Conservation (phyloP, 2,329 filamentous ascomycete genomes). For the Penicillium sp. region DNA sequence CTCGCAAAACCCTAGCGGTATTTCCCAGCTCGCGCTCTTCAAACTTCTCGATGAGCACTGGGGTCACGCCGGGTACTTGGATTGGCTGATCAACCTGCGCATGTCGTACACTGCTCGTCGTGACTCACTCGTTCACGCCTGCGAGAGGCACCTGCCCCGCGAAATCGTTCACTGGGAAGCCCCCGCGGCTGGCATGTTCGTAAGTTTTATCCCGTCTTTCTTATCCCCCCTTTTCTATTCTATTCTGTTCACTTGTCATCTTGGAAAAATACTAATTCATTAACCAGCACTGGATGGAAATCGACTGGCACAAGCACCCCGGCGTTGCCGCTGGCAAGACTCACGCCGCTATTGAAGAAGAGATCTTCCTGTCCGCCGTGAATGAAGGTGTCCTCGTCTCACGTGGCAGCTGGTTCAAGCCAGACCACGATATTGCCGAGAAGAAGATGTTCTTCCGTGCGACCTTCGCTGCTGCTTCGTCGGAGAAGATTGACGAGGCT, state of each 20-base stretch:
- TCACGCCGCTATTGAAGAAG: conserved; percentile 67
- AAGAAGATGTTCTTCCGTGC: conserved; percentile 80
- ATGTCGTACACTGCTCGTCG: conserved; percentile 77
- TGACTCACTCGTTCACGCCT: conserved; percentile 74
- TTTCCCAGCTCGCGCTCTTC: conserved; percentile 80
- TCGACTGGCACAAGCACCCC: conserved; percentile 51
- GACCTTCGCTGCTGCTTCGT: conserved; percentile 80
- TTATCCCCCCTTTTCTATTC: not conserved
- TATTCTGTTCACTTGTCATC: not conserved
- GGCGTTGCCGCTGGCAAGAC: conserved; percentile 38
- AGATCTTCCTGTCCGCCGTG: conserved; percentile 77
- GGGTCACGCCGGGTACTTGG: conserved; percentile 86
- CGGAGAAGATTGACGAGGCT: conserved; percentile 68
- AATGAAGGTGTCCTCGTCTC: conserved; percentile 76
- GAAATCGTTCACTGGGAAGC: conserved; percentile 77
- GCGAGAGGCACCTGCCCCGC: conserved; percentile 71
- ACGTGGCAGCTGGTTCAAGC: conserved; percentile 87
- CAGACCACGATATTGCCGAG: conserved; percentile 61
- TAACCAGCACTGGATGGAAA: conserved; percentile 48
- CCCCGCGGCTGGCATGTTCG: conserved; percentile 92
- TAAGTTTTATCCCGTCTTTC: conserved; percentile 50
- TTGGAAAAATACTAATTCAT: not conserved
- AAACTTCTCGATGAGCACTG: conserved; percentile 91
- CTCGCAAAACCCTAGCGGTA: conserved; percentile 80
- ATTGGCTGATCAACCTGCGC: conserved; percentile 83